Base-by-base conservation (phyloP, 169 alveolate genomes). In the Plasmodium vivax region DNA sequence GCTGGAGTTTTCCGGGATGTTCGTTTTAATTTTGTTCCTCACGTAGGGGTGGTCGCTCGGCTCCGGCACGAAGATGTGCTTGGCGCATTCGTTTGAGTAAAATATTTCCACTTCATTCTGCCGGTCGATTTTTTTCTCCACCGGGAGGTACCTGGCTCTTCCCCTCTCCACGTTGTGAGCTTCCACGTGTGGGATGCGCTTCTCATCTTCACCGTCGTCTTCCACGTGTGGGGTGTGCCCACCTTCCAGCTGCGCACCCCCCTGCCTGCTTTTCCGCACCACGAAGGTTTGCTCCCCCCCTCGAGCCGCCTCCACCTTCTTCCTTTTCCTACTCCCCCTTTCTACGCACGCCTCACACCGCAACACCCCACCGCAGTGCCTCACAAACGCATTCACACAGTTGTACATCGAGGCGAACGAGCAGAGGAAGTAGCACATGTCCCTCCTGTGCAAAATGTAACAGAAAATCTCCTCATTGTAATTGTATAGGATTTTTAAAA, bases 1-100 rank as follows among this genome's bases (percentile, higher is more conserved):
- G 43, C 98, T 98, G 8, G 99, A 98, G 84, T 98, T 98, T 88
- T 98, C 99, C 10, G 98, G 99, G 79, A 96, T 97, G 41, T 96
- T 94, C 85, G 88, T 96, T 82, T 96, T 97, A 54, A 98, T 94
- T 88, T 96, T 96, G 54, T 96, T 94, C 30, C 99, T 95, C 83
- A 96, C 82, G 56, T 97, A 84, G 2, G 99, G 99, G 41, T 96
- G 85, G 84, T 98, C 99, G 68, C 97, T 96, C 12, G 99, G 99
- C 77, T 98, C 99, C 3, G 99, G 99, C 2, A 97, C 97, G 14
- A 98, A 97, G 74, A 98, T 95, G 85, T 98, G 99, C 30, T 97
- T 96, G 36, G 95, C 77, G 92, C 99, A 98, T 58, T 91, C 92
- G 12, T 82, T 47, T 30, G 95, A 91, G 34, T 71, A 91, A 72